Conservation (phyloP, 768 basidiomycete genomes). For the Vishniacozyma victoriae region DNA sequence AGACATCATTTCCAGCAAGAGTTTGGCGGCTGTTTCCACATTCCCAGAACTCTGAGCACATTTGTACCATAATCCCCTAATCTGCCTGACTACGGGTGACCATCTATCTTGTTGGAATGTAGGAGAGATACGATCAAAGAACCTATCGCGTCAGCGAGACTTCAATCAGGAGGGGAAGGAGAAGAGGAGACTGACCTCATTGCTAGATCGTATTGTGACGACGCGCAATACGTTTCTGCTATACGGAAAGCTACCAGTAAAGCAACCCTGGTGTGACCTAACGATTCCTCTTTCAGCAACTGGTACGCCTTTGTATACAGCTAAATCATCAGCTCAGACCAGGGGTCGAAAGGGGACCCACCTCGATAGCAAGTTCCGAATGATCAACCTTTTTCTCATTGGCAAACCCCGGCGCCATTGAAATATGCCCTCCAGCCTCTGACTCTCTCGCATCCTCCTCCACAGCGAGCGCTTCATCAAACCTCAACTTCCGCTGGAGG, state of each 20-base stretch:
- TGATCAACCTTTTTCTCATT: conserved; percentile 95
- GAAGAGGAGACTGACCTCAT: conserved; percentile 56
- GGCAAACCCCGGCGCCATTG: conserved; percentile 61
- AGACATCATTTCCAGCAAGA: conserved; percentile 78
- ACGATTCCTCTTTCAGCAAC: conserved; percentile 71
- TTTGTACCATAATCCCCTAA: conserved; percentile 72
- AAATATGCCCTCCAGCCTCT: conserved; percentile 24
- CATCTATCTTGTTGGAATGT: conserved; percentile 83
- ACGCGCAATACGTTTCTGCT: conserved; percentile 73
- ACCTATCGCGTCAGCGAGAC: conserved; percentile 51
- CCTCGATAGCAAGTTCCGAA: conserved; percentile 73
- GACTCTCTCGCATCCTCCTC: conserved; percentile 32
- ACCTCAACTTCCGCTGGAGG: conserved; percentile 66
- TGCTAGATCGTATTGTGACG: conserved; percentile 79
- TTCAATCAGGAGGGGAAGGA: not conserved
- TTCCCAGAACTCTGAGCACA: conserved; percentile 74
- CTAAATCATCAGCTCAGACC: conserved; percentile 50
- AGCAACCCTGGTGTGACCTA: conserved; percentile 70
- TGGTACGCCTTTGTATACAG: conserved; percentile 93
- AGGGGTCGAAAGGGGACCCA: conserved; percentile 41
- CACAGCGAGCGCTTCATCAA: conserved; percentile 55
- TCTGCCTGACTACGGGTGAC: conserved; percentile 64
- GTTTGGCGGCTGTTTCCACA: conserved; percentile 64
- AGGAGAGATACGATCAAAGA: conserved; percentile 86
- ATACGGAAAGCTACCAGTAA: conserved; percentile 89